Conservation (phyloP, 441 rosid genomes). For the Gossypium lobatum region DNA sequence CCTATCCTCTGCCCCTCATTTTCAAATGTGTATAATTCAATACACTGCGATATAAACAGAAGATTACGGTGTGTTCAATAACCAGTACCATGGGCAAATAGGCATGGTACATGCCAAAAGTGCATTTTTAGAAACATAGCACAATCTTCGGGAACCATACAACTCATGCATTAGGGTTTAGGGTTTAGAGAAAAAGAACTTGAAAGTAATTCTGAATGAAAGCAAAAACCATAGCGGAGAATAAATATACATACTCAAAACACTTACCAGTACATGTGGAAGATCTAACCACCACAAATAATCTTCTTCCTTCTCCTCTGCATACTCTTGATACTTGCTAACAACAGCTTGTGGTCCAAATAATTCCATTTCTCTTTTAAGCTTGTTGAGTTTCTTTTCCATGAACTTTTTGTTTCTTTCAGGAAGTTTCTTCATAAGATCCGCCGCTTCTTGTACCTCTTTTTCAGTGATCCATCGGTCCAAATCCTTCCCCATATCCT, state of each 20-base stretch:
- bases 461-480: constrained; percentile 92
- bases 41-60: constrained; percentile 50
- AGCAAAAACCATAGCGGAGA: not conserved
- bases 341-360: constrained; percentile 94
- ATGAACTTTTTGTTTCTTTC: constrained; percentile 59
- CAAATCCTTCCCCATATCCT: constrained; percentile 84
- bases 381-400: constrained; percentile 72
- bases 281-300: constrained; percentile 96
- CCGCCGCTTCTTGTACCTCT: constrained; percentile 78
- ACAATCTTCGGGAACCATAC: constrained; percentile 2
- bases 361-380: constrained; percentile 84
- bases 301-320: constrained; percentile 71
- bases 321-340: constrained; percentile 80
- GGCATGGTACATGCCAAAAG: not conserved
- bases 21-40: constrained; percentile 61
- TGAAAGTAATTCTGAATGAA: not conserved
- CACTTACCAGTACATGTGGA: constrained; percentile 71
- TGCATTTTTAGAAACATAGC: not conserved
- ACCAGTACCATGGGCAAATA: not conserved
- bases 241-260: constrained; percentile 4
- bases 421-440: constrained; percentile 52
- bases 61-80: constrained; percentile 1
- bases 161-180: not conserved
- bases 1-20: constrained; percentile 62
- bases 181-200: too few species aligned